Percentiles rank a stretch among this genome's conserved stretches.
These are phyloP conservation scores for Tripterygium wilfordii DNA, from an alignment of 177 flowering plant genomes.

Conservation along the genomic window DNA sequence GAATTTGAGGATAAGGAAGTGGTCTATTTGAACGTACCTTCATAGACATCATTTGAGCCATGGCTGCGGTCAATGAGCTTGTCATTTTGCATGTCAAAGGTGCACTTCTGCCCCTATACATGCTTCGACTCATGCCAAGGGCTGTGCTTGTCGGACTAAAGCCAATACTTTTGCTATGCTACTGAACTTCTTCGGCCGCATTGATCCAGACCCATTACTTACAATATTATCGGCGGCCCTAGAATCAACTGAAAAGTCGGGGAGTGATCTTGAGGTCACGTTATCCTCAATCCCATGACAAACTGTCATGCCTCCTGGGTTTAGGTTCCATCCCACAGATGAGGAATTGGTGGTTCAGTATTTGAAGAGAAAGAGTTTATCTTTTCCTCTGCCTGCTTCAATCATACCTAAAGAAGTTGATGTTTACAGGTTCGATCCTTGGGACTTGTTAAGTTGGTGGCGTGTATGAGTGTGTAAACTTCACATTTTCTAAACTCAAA, in stretches of 20 bases:
- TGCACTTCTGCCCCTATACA: conserved; percentile 87
- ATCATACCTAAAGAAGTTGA: no score
- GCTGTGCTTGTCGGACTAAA: conserved; percentile 46
- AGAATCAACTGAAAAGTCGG: conserved; percentile 29
- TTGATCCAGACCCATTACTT: conserved; percentile 19
- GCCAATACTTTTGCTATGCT: conserved; percentile 85
- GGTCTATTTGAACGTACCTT: no score
- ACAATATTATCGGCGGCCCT: conserved; percentile 15
- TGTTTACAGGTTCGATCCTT: no score
- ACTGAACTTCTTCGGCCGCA: conserved; percentile 47
- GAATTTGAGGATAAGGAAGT: no score
- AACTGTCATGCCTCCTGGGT: no score
- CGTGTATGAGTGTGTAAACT: no score
- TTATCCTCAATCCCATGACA: conserved; percentile 90
- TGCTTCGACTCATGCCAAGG: conserved; percentile 46
- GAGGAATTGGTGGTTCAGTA: no score
- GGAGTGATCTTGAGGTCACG: conserved; percentile 24
- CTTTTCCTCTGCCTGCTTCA: no score
- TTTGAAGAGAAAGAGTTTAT: no score
- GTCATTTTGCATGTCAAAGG: conserved; percentile 80
- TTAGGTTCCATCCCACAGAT: no score
- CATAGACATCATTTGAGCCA: conserved; percentile 99
- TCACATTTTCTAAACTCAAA: no score
- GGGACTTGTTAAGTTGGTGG: no score
- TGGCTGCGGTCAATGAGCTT: conserved; percentile 89